Base-by-base conservation (phyloP, 257 asterid species). In the Solanum corneliomulleri region DNA sequence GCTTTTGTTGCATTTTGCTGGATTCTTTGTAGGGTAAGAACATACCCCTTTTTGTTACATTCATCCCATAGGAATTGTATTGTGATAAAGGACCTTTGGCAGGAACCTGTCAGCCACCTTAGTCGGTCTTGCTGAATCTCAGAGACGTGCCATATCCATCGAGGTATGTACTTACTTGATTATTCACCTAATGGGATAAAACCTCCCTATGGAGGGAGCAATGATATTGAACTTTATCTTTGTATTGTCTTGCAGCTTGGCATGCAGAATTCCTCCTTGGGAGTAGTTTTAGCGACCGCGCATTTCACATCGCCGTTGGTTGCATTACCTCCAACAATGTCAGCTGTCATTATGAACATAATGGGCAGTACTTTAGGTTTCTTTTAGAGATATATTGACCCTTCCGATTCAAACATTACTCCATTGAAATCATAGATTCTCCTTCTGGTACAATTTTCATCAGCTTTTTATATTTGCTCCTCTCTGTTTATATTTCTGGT, bases 261-360 rank as follows among this genome's bases (percentile, higher is more conserved):
- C 86, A 96, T 96, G 99, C 99, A 96, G 84, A 96, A 96, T 87
- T 96, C 99, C 7, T 96, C 98, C 20, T 66, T 96, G 87, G 99
- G 98, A 83, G 99, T 96, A 89, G 98, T 96, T 88, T 89, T 96
- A 83, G 99, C 99, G 3, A 88, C 98, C 9, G 85, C 97, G 21
- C 99, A 96, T 92, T 96, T 96, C 89, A 82, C 93, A 39, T 95
- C 98, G 11, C 92, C 98, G 1, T 89, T 91, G 93, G 96, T 95
- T 12, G 98, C 98, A 20, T 83, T 96, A 85, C 98, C 98, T 60
- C 89, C 98, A 0, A 98, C 99, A 52, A 86, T 96, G 42, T 96
- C 98, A 41, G 98, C 97, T 3, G 96, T 96, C 11, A 82, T 96
- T 70, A 96, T 96, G 99, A 96, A 96, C 75, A 89, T 96, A 39